These are phyloP conservation scores for Epicoccum sorghinum DNA, from an alignment of 2,329 filamentous ascomycete species.

Conservation along the genomic window DNA sequence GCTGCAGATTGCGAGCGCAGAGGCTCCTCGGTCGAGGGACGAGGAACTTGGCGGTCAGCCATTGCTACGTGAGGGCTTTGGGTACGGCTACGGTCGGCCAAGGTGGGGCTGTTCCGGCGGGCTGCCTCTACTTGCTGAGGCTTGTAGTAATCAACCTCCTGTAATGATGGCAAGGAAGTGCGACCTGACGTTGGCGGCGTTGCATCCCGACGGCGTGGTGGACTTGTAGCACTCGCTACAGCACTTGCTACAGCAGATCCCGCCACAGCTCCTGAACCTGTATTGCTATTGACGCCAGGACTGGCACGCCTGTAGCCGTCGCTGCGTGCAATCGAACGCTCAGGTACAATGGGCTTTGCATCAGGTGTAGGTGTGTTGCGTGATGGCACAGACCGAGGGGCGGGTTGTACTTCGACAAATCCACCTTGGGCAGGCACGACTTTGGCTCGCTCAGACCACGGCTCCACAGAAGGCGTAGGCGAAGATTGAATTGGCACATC, in stretches of 20 bases:
- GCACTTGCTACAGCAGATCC: background rate
- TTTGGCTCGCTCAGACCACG: conserved; percentile 21
- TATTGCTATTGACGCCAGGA: conserved; percentile 9
- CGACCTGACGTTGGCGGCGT: conserved; percentile 31
- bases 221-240: conserved; percentile 16
- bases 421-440: conserved; percentile 27
- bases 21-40: conserved; percentile 31
- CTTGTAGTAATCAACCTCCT: conserved; percentile 33
- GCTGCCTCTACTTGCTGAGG: conserved; percentile 3
- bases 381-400: conserved; percentile 28
- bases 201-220: conserved; percentile 27
- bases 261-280: conserved; percentile 8
- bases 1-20: conserved; percentile 30
- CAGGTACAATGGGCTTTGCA: conserved; percentile 21
- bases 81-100: conserved; percentile 24
- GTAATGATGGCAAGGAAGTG: conserved; percentile 36
- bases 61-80: conserved; percentile 19
- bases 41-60: conserved; percentile 28
- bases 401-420: conserved; percentile 36
- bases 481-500: conserved; percentile 44
- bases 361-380: conserved; percentile 40
- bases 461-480: conserved; percentile 34
- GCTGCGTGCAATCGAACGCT: conserved; percentile 29
- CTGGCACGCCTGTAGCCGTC: conserved; percentile 25
- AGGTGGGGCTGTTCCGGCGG: conserved; percentile 18